A percentile compares a stretch with the other conserved stretches of the same genome.
phyloP scores from a whole-genome alignment of 495 filamentous ascomycete species.

The Penicillium maclennaniae region DNA sequence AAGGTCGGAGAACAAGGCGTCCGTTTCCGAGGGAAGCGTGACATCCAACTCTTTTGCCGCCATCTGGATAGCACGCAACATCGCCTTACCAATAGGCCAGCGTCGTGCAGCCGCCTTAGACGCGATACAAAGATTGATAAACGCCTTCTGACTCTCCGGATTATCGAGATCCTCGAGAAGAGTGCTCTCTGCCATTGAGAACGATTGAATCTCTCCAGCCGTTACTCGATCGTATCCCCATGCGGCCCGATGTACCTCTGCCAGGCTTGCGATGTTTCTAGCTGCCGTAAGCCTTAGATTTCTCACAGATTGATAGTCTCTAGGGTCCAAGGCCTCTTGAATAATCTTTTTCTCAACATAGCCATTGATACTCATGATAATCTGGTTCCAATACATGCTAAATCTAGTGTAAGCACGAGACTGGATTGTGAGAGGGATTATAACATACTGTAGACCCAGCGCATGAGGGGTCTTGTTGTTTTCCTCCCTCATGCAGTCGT shows the following conservation, averaged over 20 bases:
- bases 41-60: conserved; percentile 22
- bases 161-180: conserved; percentile 26
- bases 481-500: not conserved
- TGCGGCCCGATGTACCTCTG: not conserved
- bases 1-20: conserved; percentile 26
- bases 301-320: too few relatives aligned
- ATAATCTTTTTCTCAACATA: not conserved
- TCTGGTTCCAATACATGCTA: not conserved
- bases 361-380: not conserved
- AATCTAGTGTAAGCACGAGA: not conserved
- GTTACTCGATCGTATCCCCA: not conserved
- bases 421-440: not conserved
- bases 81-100: conserved; percentile 24
- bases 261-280: too few relatives aligned
- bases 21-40: conserved; percentile 25
- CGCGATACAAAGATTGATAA: conserved; percentile 23
- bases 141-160: conserved; percentile 20
- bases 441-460: not conserved
- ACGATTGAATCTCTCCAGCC: not conserved
- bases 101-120: conserved; percentile 21
- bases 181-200: conserved; percentile 18
- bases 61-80: conserved; percentile 29
- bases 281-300: too few relatives aligned
- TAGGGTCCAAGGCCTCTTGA: too few relatives aligned
- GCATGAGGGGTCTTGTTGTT: not conserved